Conservation (phyloP, 2,329 filamentous ascomycete species). For the Sclerotinia spermophila region DNA sequence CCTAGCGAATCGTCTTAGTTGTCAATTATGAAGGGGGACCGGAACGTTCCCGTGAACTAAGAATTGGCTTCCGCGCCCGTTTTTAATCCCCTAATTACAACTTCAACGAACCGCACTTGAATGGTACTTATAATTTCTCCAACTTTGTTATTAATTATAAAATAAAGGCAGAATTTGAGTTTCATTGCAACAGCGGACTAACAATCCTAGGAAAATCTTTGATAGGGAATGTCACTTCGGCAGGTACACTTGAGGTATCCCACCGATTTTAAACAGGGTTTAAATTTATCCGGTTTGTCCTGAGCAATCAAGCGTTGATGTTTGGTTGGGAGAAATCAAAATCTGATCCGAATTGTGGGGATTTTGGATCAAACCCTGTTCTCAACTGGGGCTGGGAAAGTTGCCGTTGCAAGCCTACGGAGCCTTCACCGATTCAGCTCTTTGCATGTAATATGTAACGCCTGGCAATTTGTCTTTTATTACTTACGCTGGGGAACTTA, state of each 20-base stretch:
- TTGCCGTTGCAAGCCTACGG: neutral
- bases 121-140: neutral
- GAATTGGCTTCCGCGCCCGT: neutral
- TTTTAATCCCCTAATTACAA: neutral
- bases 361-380: neutral
- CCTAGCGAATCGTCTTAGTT: neutral
- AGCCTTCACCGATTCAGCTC: neutral
- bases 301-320: neutral
- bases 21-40: neutral
- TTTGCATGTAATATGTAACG: neutral
- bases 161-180: neutral
- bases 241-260: neutral
- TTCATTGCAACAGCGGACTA: neutral
- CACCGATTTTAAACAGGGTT: neutral
- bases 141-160: neutral
- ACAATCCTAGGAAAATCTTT: neutral
- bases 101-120: neutral
- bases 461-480: neutral
- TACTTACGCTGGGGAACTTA: neutral
- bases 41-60: neutral
- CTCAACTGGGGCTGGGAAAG: neutral
- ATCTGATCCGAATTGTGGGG: conserved; percentile 9
- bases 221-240: neutral
- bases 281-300: neutral
- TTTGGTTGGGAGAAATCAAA: neutral